Percentiles rank a stretch among this genome's conserved stretches.
Evolutionary conservation across 2,329 filamentous ascomycete species (phyloP).

Genomic region (Aspergillus clavatus): DNA sequence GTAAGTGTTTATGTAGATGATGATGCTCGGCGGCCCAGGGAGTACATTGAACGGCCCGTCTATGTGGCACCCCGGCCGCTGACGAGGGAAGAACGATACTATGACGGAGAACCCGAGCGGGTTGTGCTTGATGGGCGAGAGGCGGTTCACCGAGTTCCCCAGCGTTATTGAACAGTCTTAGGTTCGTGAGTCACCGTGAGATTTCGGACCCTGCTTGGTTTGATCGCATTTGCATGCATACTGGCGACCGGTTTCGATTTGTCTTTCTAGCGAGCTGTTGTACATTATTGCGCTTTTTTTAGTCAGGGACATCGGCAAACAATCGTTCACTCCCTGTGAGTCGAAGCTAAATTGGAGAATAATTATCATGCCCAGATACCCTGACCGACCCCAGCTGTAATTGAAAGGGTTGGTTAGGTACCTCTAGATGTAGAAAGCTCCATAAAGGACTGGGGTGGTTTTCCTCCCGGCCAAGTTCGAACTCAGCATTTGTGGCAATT

Average conservation of each 20-base stretch:
- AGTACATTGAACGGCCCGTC: constrained; percentile 45
- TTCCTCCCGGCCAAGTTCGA: too few relatives aligned
- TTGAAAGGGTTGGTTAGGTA: too few relatives aligned
- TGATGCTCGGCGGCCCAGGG: constrained; percentile 37
- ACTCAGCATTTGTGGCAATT: too few relatives aligned
- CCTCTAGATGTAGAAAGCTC: too few relatives aligned
- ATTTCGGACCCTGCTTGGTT: background rate
- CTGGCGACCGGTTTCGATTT: background rate
- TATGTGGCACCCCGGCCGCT: constrained; percentile 37
- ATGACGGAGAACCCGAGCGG: constrained; percentile 33
- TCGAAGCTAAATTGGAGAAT: too few relatives aligned
- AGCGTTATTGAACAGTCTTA: constrained; percentile 36
- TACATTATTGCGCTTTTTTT: background rate
- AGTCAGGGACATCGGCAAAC: background rate
- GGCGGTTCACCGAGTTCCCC: constrained; percentile 29
- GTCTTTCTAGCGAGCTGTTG: background rate
- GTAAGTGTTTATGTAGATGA: constrained; percentile 42
- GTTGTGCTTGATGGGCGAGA: constrained; percentile 29
- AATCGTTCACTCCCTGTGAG: background rate
- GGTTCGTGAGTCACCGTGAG: background rate
- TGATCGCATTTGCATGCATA: background rate
- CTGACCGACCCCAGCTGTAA: too few relatives aligned
- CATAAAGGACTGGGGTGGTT: too few relatives aligned
- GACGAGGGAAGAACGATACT: constrained; percentile 33
- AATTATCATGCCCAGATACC: too few relatives aligned